Conservation (phyloP, 73 alveolate species). For the Symbiodinium natans region DNA sequence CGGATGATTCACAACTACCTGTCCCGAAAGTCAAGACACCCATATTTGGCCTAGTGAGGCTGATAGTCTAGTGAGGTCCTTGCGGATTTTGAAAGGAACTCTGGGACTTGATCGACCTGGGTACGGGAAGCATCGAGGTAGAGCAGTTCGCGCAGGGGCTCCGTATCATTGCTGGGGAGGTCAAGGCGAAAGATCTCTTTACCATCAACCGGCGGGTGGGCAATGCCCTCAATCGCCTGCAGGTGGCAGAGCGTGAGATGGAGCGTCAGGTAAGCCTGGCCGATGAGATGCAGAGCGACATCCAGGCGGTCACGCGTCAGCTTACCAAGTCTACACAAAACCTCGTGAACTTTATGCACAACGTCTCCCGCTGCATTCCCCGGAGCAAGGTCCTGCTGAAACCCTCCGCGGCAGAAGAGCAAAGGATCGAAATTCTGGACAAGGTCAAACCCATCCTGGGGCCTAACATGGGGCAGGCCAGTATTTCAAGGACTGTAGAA, state of each 20-base stretch:
- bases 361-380: constrained; percentile 48
- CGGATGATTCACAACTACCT: too few relatives aligned
- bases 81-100: background rate
- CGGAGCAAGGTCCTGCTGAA: background rate
- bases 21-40: too few relatives aligned
- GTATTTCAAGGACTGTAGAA: too few relatives aligned
- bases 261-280: background rate
- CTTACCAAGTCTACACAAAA: background rate
- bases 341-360: constrained; percentile 63
- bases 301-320: background rate
- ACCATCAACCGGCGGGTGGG: constrained; percentile 77
- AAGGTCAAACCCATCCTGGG: constrained; percentile 49
- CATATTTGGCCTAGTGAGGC: too few relatives aligned
- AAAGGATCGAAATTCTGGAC: background rate
- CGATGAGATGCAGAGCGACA: background rate
- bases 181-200: constrained; percentile 66
- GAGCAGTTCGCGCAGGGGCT: constrained; percentile 75
- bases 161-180: constrained; percentile 55
- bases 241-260: background rate
- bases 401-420: background rate
- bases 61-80: too few relatives aligned
- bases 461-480: constrained; percentile 34
- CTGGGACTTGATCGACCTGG: constrained; percentile 63
- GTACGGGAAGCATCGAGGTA: constrained; percentile 53
- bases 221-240: constrained; percentile 27